A percentile compares a stretch with the other conserved stretches of the same genome.
phyloP scores from a whole-genome alignment of 495 filamentous ascomycete genomes.

The Opeltia flavorubescens region DNA sequence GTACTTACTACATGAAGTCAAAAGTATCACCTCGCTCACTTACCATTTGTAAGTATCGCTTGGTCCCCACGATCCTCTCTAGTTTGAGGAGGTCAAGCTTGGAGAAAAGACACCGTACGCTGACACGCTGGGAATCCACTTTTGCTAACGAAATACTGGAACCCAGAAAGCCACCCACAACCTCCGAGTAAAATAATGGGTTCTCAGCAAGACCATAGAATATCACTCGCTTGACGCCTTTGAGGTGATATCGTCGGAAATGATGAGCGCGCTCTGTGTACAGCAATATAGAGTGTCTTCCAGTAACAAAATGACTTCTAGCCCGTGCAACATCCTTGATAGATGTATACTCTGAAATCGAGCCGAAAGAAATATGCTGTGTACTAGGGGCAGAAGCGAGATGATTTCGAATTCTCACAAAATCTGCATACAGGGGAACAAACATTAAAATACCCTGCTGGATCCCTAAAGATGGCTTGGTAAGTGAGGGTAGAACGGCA shows the following conservation, averaged over 20 bases:
- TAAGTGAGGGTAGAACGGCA: conserved; percentile 59
- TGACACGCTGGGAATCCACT: conserved; percentile 20
- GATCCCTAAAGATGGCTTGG: conserved; percentile 34
- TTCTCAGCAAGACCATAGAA: conserved; percentile 88
- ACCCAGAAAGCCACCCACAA: conserved; percentile 35
- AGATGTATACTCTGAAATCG: conserved; percentile 76
- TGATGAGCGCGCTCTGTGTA: conserved; percentile 93
- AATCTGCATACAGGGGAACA: conserved; percentile 86
- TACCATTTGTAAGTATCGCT: conserved; percentile 52
- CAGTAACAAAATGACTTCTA: conserved; percentile 71
- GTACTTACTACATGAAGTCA: conserved; percentile 51
- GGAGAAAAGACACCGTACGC: conserved; percentile 63
- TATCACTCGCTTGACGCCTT: conserved; percentile 64
- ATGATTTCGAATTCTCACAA: conserved; percentile 82
- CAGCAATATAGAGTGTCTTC: conserved; percentile 66
- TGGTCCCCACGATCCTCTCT: conserved; percentile 74
- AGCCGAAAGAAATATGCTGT: conserved; percentile 60
- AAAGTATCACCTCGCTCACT: conserved; percentile 78
- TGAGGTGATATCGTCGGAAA: conserved; percentile 69
- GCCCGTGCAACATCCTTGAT: conserved; percentile 64
- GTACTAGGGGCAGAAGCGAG: conserved; percentile 60
- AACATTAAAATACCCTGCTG: conserved; percentile 62
- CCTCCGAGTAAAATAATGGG: conserved; percentile 73
- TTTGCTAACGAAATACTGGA: conserved; percentile 22
- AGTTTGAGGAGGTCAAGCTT: conserved; percentile 78